Evolutionary conservation across 2,329 filamentous ascomycete genomes (phyloP).

Genomic region (Colletotrichum gloeosporioides): DNA sequence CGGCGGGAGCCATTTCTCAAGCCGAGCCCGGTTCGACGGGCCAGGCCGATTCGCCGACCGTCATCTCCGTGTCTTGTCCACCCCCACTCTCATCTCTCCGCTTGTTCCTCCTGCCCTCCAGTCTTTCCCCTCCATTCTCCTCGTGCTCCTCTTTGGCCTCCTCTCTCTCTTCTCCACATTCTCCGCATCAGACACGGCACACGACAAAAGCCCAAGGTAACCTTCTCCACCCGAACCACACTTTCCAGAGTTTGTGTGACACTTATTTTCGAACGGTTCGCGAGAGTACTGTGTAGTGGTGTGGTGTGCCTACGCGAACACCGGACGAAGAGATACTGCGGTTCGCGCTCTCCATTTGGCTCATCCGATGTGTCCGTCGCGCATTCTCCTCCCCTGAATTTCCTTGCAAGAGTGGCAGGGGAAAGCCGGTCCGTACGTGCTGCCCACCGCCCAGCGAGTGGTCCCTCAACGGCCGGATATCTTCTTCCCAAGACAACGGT

Average conservation of each 20-base stretch:
- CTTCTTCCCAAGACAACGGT: neutral
- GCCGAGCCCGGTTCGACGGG: neutral
- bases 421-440: neutral
- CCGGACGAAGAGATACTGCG: neutral
- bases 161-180: constrained; percentile 10
- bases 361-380: neutral
- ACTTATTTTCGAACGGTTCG: neutral
- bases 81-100: neutral
- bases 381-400: neutral
- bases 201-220: neutral
- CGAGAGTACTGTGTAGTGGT: neutral
- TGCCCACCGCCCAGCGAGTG: neutral
- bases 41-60: neutral
- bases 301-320: neutral
- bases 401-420: neutral
- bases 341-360: neutral
- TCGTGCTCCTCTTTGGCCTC: neutral
- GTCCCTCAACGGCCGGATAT: neutral
- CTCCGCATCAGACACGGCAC: constrained; percentile 16
- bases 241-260: constrained; percentile 9
- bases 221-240: constrained; percentile 16
- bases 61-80: neutral
- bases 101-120: neutral
- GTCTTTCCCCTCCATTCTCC: neutral
- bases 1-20: neutral